Evolutionary conservation across 192 early-diverging fungal genomes (phyloP).

Genomic region (Lobulomyces angularis): DNA sequence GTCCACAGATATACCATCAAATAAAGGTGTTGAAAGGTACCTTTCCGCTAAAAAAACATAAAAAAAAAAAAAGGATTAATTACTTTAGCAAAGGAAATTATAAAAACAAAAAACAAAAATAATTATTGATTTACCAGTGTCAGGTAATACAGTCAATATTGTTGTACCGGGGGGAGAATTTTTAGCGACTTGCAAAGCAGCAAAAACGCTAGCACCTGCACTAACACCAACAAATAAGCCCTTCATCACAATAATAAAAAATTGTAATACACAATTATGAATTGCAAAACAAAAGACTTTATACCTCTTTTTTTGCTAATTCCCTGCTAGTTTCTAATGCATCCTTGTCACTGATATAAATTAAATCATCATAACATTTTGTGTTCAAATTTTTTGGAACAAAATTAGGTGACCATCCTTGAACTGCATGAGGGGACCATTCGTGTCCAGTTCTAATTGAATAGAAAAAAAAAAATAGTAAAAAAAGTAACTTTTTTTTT

Average conservation of each 20-base stretch:
- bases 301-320: conserved; percentile 20
- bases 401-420: conserved; percentile 24
- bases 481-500: too few species aligned
- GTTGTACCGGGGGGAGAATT: conserved; percentile 11
- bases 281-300: too few species aligned
- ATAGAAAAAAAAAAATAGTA: too few species aligned
- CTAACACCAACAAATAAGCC: conserved; percentile 20
- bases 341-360: conserved; percentile 11
- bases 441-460: conserved; percentile 9
- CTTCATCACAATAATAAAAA: too few species aligned
- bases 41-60: too few species aligned
- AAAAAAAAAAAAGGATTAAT: too few species aligned
- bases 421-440: conserved; percentile 13
- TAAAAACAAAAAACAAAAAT: too few species aligned
- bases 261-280: too few species aligned
- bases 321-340: conserved; percentile 16
- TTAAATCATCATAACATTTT: conserved; percentile 13
- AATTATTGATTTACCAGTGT: too few species aligned
- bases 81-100: too few species aligned
- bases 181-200: conserved; percentile 11
- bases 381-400: conserved; percentile 16
- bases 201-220: conserved; percentile 15
- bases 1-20: conserved; percentile 18
- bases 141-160: conserved; percentile 18
- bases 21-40: conserved; percentile 20